Conservation (phyloP, 2,329 filamentous ascomycete species). For the Cordyceps cicadae region DNA sequence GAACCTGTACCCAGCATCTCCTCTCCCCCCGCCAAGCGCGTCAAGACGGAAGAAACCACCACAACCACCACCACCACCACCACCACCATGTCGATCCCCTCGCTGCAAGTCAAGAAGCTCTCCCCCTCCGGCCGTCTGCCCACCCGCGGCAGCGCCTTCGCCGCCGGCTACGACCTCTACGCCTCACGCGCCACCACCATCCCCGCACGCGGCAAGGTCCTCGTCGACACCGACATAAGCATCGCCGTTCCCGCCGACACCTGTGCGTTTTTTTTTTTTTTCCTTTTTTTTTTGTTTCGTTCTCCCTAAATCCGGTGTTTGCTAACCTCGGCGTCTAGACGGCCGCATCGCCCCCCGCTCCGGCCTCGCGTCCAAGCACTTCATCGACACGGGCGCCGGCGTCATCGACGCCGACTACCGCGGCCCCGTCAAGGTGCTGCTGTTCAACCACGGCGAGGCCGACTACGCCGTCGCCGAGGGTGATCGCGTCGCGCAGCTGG, state of each 20-base stretch:
- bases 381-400: slow-evolving; percentile 91
- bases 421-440: slow-evolving; percentile 83
- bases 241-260: slow-evolving; percentile 87
- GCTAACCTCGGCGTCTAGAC: slow-evolving; percentile 45
- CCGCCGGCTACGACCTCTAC: slow-evolving; percentile 93
- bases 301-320: neutral
- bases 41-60: slow-evolving; percentile 49
- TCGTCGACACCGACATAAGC: slow-evolving; percentile 85
- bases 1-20: slow-evolving; percentile 33
- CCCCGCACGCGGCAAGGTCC: slow-evolving; percentile 71
- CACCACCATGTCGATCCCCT: slow-evolving; percentile 35
- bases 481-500: slow-evolving; percentile 86
- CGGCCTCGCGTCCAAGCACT: slow-evolving; percentile 87
- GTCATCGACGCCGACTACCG: slow-evolving; percentile 98
- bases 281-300: too few relatives aligned
- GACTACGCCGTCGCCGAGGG: slow-evolving; percentile 79
- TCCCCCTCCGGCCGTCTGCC: slow-evolving; percentile 70
- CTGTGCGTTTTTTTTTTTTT: slow-evolving; percentile 47
- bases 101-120: slow-evolving; percentile 82
- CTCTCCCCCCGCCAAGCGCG: slow-evolving; percentile 72
- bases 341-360: slow-evolving; percentile 84
- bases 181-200: slow-evolving; percentile 65
- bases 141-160: slow-evolving; percentile 79
- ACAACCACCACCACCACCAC: slow-evolving; percentile 20
- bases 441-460: slow-evolving; percentile 82